Evolutionary conservation across 169 alveolate species (phyloP).

Genomic region (Eimeria zaria): DNA sequence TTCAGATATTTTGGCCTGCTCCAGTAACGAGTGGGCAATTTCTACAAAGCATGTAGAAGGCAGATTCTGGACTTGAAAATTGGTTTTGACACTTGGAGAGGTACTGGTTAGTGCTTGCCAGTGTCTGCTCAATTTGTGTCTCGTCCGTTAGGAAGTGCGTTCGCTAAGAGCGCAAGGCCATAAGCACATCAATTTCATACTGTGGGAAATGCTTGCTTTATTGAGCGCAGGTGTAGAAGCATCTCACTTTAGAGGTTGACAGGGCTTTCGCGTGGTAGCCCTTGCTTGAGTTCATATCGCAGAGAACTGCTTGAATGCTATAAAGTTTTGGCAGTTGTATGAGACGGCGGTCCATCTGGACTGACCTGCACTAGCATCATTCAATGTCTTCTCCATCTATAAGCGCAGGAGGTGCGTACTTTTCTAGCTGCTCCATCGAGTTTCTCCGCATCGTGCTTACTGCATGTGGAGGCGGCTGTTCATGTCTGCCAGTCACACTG

Average conservation of each 20-base stretch:
- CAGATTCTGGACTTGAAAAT: background rate
- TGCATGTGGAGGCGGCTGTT: background rate
- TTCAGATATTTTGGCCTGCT: background rate
- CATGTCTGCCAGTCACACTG: background rate
- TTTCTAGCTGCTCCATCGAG: background rate
- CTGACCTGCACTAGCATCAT: background rate
- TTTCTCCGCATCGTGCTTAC: background rate
- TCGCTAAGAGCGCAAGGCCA: background rate
- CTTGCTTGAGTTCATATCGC: background rate
- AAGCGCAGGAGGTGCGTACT: conserved; percentile 5
- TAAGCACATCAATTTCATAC: background rate
- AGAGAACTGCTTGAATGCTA: background rate
- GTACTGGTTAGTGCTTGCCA: background rate
- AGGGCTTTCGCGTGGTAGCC: background rate
- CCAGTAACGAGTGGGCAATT: too few relatives aligned
- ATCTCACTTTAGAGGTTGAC: background rate
- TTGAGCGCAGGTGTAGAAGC: background rate
- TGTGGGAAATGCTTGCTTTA: background rate
- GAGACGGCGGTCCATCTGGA: background rate
- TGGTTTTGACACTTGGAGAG: background rate
- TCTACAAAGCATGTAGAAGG: background rate
- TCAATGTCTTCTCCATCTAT: background rate
- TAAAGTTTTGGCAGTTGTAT: background rate
- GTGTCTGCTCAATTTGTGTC: background rate
- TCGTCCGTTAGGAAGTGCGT: background rate